These are phyloP conservation scores for Paspalum notatum DNA, from an alignment of 176 grass and related monocot species.

Conservation along the genomic window DNA sequence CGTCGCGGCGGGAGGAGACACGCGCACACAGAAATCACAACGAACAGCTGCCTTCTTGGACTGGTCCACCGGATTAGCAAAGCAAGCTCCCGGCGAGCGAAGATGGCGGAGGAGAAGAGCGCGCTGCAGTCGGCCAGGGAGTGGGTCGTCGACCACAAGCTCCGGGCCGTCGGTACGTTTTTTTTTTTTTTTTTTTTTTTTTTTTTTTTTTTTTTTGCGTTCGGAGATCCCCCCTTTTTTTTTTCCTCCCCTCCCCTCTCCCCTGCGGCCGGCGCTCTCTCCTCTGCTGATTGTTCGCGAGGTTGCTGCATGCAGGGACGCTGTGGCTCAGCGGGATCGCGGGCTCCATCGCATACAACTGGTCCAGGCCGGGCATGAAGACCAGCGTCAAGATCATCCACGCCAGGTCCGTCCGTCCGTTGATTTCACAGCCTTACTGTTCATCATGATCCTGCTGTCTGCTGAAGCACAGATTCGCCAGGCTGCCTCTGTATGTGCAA, in stretches of 20 bases:
- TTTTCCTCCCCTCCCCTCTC: background rate
- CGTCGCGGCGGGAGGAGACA: background rate
- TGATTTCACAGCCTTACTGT: no score
- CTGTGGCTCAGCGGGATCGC: slow-evolving; percentile 79
- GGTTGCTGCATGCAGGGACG: slow-evolving; percentile 45
- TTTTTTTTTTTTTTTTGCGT: no score
- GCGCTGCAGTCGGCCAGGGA: slow-evolving; percentile 56
- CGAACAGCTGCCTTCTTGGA: background rate
- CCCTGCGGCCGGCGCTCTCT: background rate
- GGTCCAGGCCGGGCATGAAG: slow-evolving; percentile 88
- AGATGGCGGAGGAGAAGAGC: slow-evolving; percentile 59
- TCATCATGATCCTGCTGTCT: no score
- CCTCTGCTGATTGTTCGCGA: no score
- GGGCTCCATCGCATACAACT: slow-evolving; percentile 85
- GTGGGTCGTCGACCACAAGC: slow-evolving; percentile 80
- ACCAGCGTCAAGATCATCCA: slow-evolving; percentile 94
- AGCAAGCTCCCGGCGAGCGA: background rate
- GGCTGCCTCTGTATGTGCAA: no score
- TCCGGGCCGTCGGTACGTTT: slow-evolving; percentile 76
- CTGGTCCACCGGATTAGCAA: background rate
- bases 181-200: no score
- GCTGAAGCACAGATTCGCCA: no score
- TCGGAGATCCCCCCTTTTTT: background rate
- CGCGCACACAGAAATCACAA: background rate
- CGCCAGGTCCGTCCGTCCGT: slow-evolving; percentile 54